Conservation (phyloP, 805 yeast species). For the Crinitomyces ghanaensis region DNA sequence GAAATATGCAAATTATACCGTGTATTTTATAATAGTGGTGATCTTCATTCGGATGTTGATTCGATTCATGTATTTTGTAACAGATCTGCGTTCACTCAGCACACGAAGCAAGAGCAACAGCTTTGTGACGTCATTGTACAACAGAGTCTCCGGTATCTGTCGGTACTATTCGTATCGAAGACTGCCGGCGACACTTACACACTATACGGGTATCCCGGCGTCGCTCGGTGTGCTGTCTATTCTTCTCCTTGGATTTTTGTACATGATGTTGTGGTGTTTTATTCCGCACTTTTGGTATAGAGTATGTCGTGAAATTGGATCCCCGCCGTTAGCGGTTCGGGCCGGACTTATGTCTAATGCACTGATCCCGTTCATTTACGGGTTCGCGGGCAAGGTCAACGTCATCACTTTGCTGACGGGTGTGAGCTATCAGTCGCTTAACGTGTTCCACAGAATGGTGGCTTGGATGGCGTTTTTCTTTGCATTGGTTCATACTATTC, state of each 20-base stretch:
- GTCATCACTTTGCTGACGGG: constrained; percentile 14
- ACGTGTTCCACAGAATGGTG: constrained; percentile 10
- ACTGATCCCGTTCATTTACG: constrained; percentile 15
- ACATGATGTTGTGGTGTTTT: constrained; percentile 6
- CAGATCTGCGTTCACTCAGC: background rate
- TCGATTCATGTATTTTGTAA: constrained; percentile 4
- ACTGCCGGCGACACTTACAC: constrained; percentile 4
- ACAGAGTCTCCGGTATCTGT: background rate
- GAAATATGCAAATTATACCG: constrained; percentile 10
- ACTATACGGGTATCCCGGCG: constrained; percentile 7
- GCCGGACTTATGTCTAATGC: constrained; percentile 16
- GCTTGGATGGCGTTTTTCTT: constrained; percentile 13
- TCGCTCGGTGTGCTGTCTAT: constrained; percentile 8
- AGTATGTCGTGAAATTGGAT: constrained; percentile 13
- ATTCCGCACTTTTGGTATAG: constrained; percentile 13
- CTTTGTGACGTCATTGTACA: background rate
- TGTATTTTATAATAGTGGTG: constrained; percentile 9
- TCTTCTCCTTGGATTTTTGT: constrained; percentile 6
- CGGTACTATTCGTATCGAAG: constrained; percentile 11
- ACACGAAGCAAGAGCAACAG: background rate
- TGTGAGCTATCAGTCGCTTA: constrained; percentile 12
- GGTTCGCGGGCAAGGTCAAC: constrained; percentile 13
- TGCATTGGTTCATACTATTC: constrained; percentile 13
- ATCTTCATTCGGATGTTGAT: constrained; percentile 6
- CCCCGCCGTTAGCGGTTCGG: constrained; percentile 15